Evolutionary conservation across 164 flowering plant species (phyloP), one percentile per base, ranked within the genome.

Genomic region (Euptelea pleiosperma): DNA sequence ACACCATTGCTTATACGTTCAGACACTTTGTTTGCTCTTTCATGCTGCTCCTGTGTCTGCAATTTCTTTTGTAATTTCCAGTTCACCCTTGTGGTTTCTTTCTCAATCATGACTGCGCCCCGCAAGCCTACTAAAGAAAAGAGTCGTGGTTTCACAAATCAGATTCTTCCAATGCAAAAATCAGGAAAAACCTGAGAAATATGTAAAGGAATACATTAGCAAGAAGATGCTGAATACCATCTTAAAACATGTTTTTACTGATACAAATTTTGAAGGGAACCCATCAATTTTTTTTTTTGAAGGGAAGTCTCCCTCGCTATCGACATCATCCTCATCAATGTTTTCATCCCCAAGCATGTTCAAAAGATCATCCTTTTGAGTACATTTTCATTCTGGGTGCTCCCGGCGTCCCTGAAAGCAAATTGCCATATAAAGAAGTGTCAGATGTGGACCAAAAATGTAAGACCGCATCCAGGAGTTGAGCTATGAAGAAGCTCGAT

Each of bases 371-470:
- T 93, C 99, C 71, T 85, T n/a, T 80, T 0, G 97, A 90, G 62
- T 84, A 88, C 97, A 93, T 88, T 72, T 90, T 83, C 96, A 90
- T 93, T 64, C 67, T 57, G 2, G 96, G 97, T 52, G 96, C 97
- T 76, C 99, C 99, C 1, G 99, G 97, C 81, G 90, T 79, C 88
- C 99, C 96, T 92, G 75, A 55, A 41, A 44, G 40, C 15, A 66
- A 9, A 44, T 26, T 22, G 0, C 19, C 62, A 6, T 41, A 24
- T 10, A 4, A 24, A n/a, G n/a, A 19, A 31, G 6, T 6, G 9
- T 51, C n/a, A 33, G 19, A 42, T 22, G 34, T 41, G 9, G 48
- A 31, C 14, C 19, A 54, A n/a, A n/a, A n/a, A n/a, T n/a, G n/a
- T n/a, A n/a, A n/a, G n/a, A n/a, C n/a, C n/a, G n/a, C n/a, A n/a